Evolutionary conservation across 768 basidiomycete genomes (phyloP), one percentile per base, ranked within the genome.

Genomic region (Suillus subalutaceus): DNA sequence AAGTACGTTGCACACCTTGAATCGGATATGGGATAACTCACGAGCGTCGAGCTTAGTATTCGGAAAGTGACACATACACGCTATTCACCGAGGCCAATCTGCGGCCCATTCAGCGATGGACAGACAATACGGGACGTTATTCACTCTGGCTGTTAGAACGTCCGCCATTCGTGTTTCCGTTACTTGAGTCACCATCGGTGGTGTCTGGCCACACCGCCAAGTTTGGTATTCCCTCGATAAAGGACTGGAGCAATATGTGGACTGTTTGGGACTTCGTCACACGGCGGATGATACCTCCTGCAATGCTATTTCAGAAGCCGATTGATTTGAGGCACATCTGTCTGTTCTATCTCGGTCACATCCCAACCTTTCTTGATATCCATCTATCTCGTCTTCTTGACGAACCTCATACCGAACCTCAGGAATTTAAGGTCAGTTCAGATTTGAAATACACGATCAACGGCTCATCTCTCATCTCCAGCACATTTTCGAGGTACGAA

Each of bases 311-410:
- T 74, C 82, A 92, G 74, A 97, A 93, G 74, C 96, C 97, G 4
- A 98, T 99, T 67, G 90, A 97, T 72, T 81, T 99, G 56, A 85
- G 97, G 38, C 96, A 99, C 76, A 95, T 97, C 65, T 97, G 95
- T 73, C 83, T 99, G n/a, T 99, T 99, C 80, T 98, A 98, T 77
- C 73, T 94, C 15, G 97, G 97, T 0, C 97, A 99, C 75, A 94
- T 98, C 56, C 94, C 94, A 2, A 84, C 93, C 23, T 97, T 97
- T 81, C 77, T 96, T 68, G 96, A 97, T 72, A 97, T 97, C 30
- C 91, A 97, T 72, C 78, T 97, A 58, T 92, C 93, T 3, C 83
- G 84, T 59, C 77, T 94, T 15, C 76, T 97, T 61, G 73, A 86
- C 48, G 91, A 96, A 70, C 86, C 90, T 1, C 87, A 93, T 71